These are phyloP conservation scores for Centrapalus pauciflorus DNA, from an alignment of 129 eudicot species.

Conservation along the genomic window DNA sequence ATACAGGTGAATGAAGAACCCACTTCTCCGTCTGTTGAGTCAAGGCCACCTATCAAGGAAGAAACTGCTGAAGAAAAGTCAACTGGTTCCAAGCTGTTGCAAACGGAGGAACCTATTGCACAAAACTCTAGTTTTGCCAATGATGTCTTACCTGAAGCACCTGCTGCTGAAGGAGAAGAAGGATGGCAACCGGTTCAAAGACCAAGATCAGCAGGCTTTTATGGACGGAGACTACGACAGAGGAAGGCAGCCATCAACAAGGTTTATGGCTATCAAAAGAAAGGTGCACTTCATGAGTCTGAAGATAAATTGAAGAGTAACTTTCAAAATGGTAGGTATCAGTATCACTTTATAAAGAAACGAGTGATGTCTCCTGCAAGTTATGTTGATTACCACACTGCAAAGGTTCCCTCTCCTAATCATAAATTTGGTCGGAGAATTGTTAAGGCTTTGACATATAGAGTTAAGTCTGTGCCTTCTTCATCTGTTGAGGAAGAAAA, in stretches of 20 bases:
- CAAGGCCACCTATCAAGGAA: constrained; percentile 30
- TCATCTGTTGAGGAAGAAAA: constrained; percentile 44
- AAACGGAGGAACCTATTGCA: constrained; percentile 28
- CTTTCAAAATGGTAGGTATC: constrained; percentile 49
- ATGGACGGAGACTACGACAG: constrained; percentile 67
- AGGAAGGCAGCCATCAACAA: constrained; percentile 52
- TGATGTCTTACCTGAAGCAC: constrained; percentile 47
- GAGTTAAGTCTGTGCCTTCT: constrained; percentile 80
- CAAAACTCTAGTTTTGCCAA: constrained; percentile 32
- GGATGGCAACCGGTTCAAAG: constrained; percentile 97
- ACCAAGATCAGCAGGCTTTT: constrained; percentile 73
- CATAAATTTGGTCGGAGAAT: constrained; percentile 72
- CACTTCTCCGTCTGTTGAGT: constrained; percentile 27
- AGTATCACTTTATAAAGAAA: constrained; percentile 74
- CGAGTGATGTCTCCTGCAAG: constrained; percentile 51
- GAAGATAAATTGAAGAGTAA: constrained; percentile 60
- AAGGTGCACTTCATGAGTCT: constrained; percentile 49
- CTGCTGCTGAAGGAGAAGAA: constrained; percentile 78
- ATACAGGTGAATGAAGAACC: constrained; percentile 22
- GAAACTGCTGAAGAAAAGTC: constrained; percentile 34
- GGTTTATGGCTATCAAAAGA: constrained; percentile 70
- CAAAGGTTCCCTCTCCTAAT: constrained; percentile 52
- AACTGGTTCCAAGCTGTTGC: constrained; percentile 22
- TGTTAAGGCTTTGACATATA: constrained; percentile 78
- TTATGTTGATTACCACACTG: constrained; percentile 63